Percentiles rank a stretch among this genome's conserved stretches.
Evolutionary conservation across 805 yeast genomes (phyloP).

Genomic region (Pichia insulana): DNA sequence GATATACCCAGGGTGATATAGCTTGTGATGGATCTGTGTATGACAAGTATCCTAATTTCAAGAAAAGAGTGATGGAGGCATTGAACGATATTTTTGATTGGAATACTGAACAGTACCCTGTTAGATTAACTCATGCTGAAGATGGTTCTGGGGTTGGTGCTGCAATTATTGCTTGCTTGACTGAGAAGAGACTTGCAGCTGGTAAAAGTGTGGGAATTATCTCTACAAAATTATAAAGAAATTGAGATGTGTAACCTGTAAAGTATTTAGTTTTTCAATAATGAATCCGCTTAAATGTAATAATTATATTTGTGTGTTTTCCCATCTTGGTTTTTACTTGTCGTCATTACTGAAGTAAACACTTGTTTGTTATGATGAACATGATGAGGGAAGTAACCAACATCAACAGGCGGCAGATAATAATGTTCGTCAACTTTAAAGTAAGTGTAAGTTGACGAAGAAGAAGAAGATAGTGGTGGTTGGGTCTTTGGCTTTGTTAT

Average conservation of each 20-base stretch:
- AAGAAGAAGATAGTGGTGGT: neutral
- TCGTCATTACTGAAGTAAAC: conserved; percentile 1
- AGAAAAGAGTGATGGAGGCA: conserved; percentile 80
- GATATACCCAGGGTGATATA: conserved; percentile 66
- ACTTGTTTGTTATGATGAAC: conserved; percentile 33
- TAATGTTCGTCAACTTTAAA: conserved; percentile 39
- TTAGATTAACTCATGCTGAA: conserved; percentile 36
- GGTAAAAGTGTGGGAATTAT: conserved; percentile 40
- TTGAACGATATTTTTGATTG: conserved; percentile 85
- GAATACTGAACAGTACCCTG: conserved; percentile 28
- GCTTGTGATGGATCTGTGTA: conserved; percentile 97
- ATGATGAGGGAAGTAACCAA: conserved; percentile 40
- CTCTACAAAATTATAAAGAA: conserved; percentile 1
- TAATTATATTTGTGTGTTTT: conserved; percentile 9
- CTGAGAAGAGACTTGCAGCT: conserved; percentile 64
- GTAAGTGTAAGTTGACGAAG: conserved; percentile 31
- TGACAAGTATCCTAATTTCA: conserved; percentile 89
- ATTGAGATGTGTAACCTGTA: too few relatives aligned
- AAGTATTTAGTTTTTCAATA: too few relatives aligned
- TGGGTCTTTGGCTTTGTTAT: too few relatives aligned
- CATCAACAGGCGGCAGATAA: conserved; percentile 41
- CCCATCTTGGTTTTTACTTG: neutral
- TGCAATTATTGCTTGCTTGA: conserved; percentile 92
- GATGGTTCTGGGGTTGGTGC: conserved; percentile 99
- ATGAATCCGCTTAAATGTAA: conserved; percentile 2